Evolutionary conservation across 2,329 filamentous ascomycete genomes (phyloP).

Genomic region (Penicillium sp.): DNA sequence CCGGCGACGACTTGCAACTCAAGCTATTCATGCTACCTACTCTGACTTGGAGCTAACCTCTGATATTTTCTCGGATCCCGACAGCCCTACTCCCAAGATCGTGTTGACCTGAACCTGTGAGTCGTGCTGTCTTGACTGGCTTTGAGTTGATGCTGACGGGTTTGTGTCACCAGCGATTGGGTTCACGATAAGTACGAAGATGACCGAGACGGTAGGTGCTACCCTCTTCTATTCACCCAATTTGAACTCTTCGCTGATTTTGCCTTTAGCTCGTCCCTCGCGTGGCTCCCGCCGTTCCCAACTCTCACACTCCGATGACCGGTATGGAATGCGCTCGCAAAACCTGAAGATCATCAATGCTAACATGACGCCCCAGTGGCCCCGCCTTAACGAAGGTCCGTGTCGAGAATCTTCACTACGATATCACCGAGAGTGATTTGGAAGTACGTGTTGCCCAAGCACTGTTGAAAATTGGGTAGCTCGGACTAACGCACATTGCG

Average conservation of each 20-base stretch:
- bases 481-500: background rate
- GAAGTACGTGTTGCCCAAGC: conserved; percentile 55
- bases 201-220: conserved; percentile 53
- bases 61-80: conserved; percentile 35
- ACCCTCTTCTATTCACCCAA: conserved; percentile 8
- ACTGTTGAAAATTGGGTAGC: background rate
- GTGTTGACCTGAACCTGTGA: conserved; percentile 48
- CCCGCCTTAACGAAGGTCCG: conserved; percentile 66
- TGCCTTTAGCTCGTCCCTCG: conserved; percentile 42
- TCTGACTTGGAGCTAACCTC: conserved; percentile 47
- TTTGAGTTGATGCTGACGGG: conserved; percentile 6
- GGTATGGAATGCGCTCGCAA: conserved; percentile 27
- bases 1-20: conserved; percentile 32
- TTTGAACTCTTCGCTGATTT: conserved; percentile 16
- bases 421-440: conserved; percentile 79
- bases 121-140: conserved; percentile 9
- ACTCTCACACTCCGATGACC: conserved; percentile 36
- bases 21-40: conserved; percentile 33
- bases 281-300: conserved; percentile 43
- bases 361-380: conserved; percentile 45
- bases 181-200: conserved; percentile 89
- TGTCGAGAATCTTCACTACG: conserved; percentile 89
- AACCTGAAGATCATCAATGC: conserved; percentile 2
- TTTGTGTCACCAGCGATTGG: conserved; percentile 67
- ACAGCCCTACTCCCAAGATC: conserved; percentile 48